Base-by-base conservation (phyloP, 1,139 yeast genomes). In the Diutina siamensis region DNA sequence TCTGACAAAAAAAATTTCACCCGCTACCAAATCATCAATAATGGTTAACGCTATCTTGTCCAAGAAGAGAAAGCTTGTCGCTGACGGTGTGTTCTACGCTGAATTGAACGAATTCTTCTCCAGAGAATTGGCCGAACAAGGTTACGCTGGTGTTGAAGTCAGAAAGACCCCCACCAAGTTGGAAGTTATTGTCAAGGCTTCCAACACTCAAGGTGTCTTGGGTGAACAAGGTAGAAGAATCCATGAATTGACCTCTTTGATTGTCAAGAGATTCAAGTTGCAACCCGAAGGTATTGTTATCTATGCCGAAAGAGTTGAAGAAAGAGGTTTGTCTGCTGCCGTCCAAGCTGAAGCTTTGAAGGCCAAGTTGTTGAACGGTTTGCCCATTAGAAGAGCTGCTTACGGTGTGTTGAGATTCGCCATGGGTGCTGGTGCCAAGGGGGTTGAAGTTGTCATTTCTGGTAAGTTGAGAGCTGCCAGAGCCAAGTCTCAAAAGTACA, bases 61-160 rank as follows among this genome's bases (percentile, higher is more conserved):
- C 46, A 52, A 52, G 51, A 52, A 52, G 53, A 52, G 54, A 51
- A 52, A 52, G 54, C 48, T 52, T 44, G 52, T 52, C 42, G 97
- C 97, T 74, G 99, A 92, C 80, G 99, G 99, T 86, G 99, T 92
- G 67, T 87, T 92, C 83, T 92, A 83, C 94, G 99, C 99, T 75
- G 99, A 92, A 79, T 80, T 92, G 70, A 92, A 92, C 83, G 98
- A 92, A 80, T 92, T 92, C 94, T 94, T 92, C 87, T 87, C 97
- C 81, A 88, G 97, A 79, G 98, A 92, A 76, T 85, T 92, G 69
- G 95, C 98, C 64, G 98, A 92, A 78, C 97, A 92, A 78, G 99
- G 99, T 69, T 92, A 92, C 82, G 94, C 98, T 64, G 99, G 99
- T 78, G 96, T 92, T 67, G 98, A 94, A 78, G 97, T 94, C 72